Base-by-base conservation (phyloP, 352 stramenopile genomes). In the Plasmopara viticola region DNA sequence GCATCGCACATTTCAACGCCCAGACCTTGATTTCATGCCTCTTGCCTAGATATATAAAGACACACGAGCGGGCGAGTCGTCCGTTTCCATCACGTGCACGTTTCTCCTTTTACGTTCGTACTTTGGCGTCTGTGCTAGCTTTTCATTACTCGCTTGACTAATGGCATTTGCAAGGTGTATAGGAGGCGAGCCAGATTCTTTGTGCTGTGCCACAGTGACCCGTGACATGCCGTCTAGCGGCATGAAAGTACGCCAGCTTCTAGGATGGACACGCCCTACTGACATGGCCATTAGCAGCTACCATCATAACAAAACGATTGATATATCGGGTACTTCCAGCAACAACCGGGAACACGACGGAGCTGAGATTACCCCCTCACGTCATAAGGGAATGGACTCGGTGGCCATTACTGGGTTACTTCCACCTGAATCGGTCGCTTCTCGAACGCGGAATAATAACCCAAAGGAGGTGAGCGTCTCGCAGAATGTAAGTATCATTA, bases 81-180 rank as follows among this genome's bases (percentile, higher is more conserved):
- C 63, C 63, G 63, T 71, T 72, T 72, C 64, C 64, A 33, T 64
- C 59, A 56, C 43, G 41, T 35, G 47, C 39, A 28, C 25, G 51
- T 66, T 66, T 63, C 50, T 55, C 47, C 45, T 58, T 42, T 49
- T 25, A 18, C 9, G 17, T 53, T 47, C 20, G 46, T 45, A 69
- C 56, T 60, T n/a, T n/a, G n/a, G n/a, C n/a, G n/a, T n/a, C n/a
- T 17, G 6, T 17, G 5, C 7, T 35, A 35, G 31, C 31, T 12
- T 35, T 35, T 35, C 10, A 35, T 35, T 43, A 44, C 62, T 51
- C 34, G 33, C 44, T 39, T 49, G 31, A 12, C 37, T 43, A 44
- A 84, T 84, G 73, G 66, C 72, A 49, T 78, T 83, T 65, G 58
- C 60, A 51, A 62, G 66, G 48, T 83, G 72, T 54, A 72, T 81